Conservation (phyloP, 805 yeast species). For the Diddensiella transvaalensis region DNA sequence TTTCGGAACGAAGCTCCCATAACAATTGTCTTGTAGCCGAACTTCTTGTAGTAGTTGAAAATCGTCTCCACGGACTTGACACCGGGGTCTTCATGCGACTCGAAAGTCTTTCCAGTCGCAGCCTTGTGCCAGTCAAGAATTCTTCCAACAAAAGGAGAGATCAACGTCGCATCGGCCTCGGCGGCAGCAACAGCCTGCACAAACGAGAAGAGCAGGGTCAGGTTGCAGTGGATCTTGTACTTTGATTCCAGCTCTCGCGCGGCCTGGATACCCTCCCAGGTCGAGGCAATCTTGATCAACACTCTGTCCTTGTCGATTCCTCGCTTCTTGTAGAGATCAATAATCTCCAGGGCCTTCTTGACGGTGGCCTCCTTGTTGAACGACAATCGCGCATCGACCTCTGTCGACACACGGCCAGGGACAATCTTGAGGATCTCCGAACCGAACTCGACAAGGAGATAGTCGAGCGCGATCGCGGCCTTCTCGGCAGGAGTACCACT, state of each 20-base stretch:
- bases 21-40: constrained; percentile 92
- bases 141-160: constrained; percentile 99
- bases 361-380: constrained; percentile 93
- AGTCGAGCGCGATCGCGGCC: constrained; percentile 82
- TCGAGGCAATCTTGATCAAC: constrained; percentile 93
- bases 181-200: constrained; percentile 99
- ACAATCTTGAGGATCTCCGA: constrained; percentile 86
- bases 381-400: constrained; percentile 97
- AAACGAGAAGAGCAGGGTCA: constrained; percentile 91
- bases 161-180: constrained; percentile 92
- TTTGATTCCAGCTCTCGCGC: constrained; percentile 91
- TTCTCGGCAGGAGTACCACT: constrained; percentile 45
- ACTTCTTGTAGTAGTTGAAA: constrained; percentile 97
- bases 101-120: constrained; percentile 82
- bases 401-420: constrained; percentile 99
- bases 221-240: constrained; percentile 88
- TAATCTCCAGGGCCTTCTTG: constrained; percentile 88
- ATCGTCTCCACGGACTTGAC: constrained; percentile 82
- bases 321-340: constrained; percentile 74
- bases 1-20: constrained; percentile 99
- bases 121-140: constrained; percentile 98
- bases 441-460: constrained; percentile 94
- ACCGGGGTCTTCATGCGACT: constrained; percentile 89
- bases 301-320: constrained; percentile 89
- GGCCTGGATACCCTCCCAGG: constrained; percentile 99